Evolutionary conservation across 441 rosid genomes (phyloP), one percentile per base, ranked within the genome.

Genomic region (Macaranga tanarius): DNA sequence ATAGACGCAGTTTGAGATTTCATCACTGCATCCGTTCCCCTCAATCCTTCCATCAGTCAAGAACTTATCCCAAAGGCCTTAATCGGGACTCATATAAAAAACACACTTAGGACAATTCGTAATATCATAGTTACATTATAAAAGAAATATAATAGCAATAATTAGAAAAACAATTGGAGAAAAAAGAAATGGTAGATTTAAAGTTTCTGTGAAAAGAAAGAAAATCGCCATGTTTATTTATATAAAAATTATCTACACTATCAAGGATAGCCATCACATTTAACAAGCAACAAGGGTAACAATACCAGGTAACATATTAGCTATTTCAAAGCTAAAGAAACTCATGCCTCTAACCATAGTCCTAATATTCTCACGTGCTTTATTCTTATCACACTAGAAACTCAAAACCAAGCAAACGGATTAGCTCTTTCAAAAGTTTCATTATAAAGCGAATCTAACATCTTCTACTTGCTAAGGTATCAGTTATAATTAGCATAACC

Each of bases 21-120:
- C 56, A 26, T 57, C 22, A 19, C 64, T 63, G 10, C 60, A 60
- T 16, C 45, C n/a, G 50, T 48, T 31, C 34, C 65, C 60, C 70
- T 48, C 6, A 8, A 73, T 2, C 23, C 61, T 55, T 65, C 62
- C 62, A 56, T 42, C 19, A 55, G 13, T 26, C 10, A 19, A 71
- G 15, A 45, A 40, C 16, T 63, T 34, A 34, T 4, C 38, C 6
- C 38, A 34, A 34, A 34, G 38, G 7, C 6, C 7, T 34, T 34
- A 34, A 62, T 52, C 25, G 17, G 17, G 63, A 4, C 13, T 40
- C 16, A 20, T n/a, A 38, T 61, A 54, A 20, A 15, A 8, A n/a
- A 54, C n/a, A 12, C 38, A 22, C 55, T n/a, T 52, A 67, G 48
- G 47, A 51, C 16, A 48, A 13, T 12, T 48, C 19, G 15, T 48